phyloP scores from a whole-genome alignment of 73 alveolate species.

The Stentor coeruleus region DNA sequence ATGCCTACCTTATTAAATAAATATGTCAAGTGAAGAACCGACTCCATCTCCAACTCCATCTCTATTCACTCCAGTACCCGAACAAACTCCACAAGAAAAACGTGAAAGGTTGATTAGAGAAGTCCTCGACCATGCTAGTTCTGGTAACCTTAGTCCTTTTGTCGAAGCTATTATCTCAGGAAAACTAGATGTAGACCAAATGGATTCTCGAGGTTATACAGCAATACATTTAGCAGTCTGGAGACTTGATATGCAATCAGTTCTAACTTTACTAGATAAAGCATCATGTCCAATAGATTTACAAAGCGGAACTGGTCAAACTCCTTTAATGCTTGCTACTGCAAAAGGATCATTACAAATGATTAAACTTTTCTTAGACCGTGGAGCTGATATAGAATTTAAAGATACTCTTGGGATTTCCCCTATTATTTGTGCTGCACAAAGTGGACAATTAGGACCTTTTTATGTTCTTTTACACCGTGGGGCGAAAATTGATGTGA shows the following conservation, averaged over 20 bases:
- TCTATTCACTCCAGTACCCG: too few species aligned
- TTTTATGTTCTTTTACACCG: not conserved
- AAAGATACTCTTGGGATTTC: constrained; percentile 1
- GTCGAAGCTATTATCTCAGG: constrained; percentile 4
- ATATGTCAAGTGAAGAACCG: too few species aligned
- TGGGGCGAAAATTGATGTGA: constrained; percentile 16
- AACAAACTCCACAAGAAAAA: not conserved
- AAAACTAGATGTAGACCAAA: not conserved
- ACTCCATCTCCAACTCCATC: too few species aligned
- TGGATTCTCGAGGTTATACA: constrained; percentile 18
- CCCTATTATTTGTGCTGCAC: not conserved
- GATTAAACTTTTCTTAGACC: constrained; percentile 26
- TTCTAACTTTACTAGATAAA: not conserved
- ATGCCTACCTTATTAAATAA: too few species aligned
- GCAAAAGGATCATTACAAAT: not conserved
- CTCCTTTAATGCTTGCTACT: constrained; percentile 20
- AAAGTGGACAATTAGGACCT: not conserved
- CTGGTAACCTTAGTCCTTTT: constrained; percentile 6
- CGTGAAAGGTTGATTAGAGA: not conserved
- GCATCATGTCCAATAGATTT: constrained; percentile 13
- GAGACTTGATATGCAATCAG: not conserved
- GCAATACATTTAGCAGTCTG: constrained; percentile 27
- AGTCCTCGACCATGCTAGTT: not conserved
- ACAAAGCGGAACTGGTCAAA: constrained; percentile 3
- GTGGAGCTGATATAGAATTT: constrained; percentile 29